Evolutionary conservation across 1,284 basidiomycete species (phyloP).

Genomic region (Malassezia caprae): DNA sequence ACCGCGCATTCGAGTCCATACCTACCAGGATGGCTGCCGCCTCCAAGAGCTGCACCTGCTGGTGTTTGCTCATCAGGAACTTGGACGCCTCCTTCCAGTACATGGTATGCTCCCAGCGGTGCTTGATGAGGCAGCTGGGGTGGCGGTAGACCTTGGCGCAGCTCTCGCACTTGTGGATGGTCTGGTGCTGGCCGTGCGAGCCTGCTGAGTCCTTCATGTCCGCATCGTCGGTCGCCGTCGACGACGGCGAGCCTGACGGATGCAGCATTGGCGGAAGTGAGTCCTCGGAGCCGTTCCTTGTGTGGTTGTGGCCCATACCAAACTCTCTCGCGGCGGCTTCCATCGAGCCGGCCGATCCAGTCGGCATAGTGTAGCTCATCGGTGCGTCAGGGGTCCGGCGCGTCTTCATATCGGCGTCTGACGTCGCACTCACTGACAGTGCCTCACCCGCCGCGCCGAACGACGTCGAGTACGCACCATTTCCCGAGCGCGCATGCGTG

Average conservation of each 20-base stretch:
- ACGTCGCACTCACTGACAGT: constrained; percentile 42
- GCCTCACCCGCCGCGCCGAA: constrained; percentile 44
- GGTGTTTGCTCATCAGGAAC: constrained; percentile 87
- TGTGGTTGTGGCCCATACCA: constrained; percentile 41
- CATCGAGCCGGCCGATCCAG: constrained; percentile 54
- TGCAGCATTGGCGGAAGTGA: not conserved
- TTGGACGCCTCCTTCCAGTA: constrained; percentile 95
- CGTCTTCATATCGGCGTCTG: constrained; percentile 7
- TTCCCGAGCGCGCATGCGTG: not conserved
- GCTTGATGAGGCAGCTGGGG: constrained; percentile 86
- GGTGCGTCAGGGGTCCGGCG: constrained; percentile 1
- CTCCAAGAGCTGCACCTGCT: constrained; percentile 93
- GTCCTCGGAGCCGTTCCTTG: constrained; percentile 21
- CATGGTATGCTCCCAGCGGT: constrained; percentile 92
- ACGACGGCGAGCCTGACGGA: not conserved
- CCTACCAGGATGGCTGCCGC: constrained; percentile 79
- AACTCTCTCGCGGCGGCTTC: constrained; percentile 51
- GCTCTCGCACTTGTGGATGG: constrained; percentile 78
- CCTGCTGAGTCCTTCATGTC: constrained; percentile 8
- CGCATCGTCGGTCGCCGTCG: not conserved
- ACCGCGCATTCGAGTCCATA: constrained; percentile 56
- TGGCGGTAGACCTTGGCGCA: constrained; percentile 72
- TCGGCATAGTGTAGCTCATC: constrained; percentile 30
- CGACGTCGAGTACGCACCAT: constrained; percentile 27
- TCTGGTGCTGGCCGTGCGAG: constrained; percentile 15